Conservation (phyloP, 1,139 yeast species). For the Saccharomyces hybrid region DNA sequence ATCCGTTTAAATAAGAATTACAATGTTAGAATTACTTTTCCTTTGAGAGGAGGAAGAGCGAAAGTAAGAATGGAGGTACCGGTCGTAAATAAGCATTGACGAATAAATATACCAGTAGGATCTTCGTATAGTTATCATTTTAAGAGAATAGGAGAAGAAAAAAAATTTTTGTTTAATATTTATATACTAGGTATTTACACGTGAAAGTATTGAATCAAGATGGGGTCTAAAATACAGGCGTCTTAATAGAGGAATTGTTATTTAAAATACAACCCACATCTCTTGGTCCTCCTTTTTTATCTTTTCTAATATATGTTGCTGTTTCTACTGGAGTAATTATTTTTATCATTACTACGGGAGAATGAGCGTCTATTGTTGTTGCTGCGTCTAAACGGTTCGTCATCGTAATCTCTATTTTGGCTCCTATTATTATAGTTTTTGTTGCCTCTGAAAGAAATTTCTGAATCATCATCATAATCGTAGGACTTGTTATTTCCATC, state of each 20-base stretch:
- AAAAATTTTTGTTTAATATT: not conserved
- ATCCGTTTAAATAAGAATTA: too few relatives aligned
- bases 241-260: not conserved
- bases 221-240: not conserved
- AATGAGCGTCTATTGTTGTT: not conserved
- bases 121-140: not conserved
- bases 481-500: not conserved
- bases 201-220: not conserved
- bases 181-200: not conserved
- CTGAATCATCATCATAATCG: not conserved
- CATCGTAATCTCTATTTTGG: not conserved
- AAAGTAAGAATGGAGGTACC: too few relatives aligned
- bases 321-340: not conserved
- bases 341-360: not conserved
- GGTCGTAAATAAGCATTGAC: not conserved
- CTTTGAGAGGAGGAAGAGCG: too few relatives aligned
- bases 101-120: not conserved
- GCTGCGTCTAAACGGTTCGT: conserved; percentile 30
- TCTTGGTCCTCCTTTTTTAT: not conserved
- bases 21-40: too few relatives aligned
- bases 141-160: not conserved
- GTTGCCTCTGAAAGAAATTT: not conserved
- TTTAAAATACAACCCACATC: not conserved
- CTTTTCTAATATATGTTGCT: not conserved
- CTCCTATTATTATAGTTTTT: not conserved